Evolutionary conservation across 2,329 filamentous ascomycete species (phyloP).

Genomic region (Sporothrix brasiliensis): DNA sequence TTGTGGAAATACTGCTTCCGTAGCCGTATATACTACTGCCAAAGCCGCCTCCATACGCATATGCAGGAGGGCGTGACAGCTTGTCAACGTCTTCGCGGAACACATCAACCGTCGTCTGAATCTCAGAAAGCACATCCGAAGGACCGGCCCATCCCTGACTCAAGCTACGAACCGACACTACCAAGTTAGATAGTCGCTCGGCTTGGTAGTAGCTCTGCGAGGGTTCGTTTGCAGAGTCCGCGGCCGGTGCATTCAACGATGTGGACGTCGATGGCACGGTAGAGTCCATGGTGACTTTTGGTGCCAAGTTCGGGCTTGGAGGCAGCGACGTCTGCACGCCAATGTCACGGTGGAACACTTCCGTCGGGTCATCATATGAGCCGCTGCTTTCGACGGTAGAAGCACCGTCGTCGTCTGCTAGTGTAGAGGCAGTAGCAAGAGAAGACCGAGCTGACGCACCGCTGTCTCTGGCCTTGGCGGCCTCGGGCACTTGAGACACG

Average conservation of each 20-base stretch:
- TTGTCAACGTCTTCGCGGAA: conserved; percentile 68
- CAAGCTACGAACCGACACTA: conserved; percentile 36
- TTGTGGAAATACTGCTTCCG: conserved; percentile 37
- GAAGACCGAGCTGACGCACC: conserved; percentile 21
- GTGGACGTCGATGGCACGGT: background rate
- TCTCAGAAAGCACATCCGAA: conserved; percentile 42
- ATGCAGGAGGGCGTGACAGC: conserved; percentile 46
- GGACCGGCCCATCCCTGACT: conserved; percentile 29
- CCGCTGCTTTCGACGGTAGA: conserved; percentile 50
- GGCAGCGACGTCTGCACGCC: conserved; percentile 73
- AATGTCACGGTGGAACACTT: conserved; percentile 79
- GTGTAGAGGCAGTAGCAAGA: conserved; percentile 19
- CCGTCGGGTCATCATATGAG: conserved; percentile 64
- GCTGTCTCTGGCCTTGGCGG: conserved; percentile 20
- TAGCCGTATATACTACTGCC: conserved; percentile 42
- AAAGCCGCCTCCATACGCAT: conserved; percentile 44
- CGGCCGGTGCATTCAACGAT: background rate
- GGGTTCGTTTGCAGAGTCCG: background rate
- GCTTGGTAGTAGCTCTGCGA: conserved; percentile 26
- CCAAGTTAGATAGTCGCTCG: conserved; percentile 25
- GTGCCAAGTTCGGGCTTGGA: conserved; percentile 45
- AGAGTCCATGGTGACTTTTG: conserved; percentile 29
- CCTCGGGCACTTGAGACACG: conserved; percentile 63
- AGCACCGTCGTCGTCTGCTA: conserved; percentile 29
- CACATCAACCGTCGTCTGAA: conserved; percentile 58